Base-by-base conservation (phyloP, 1,284 basidiomycete genomes). In the Phlebopus sp. region DNA sequence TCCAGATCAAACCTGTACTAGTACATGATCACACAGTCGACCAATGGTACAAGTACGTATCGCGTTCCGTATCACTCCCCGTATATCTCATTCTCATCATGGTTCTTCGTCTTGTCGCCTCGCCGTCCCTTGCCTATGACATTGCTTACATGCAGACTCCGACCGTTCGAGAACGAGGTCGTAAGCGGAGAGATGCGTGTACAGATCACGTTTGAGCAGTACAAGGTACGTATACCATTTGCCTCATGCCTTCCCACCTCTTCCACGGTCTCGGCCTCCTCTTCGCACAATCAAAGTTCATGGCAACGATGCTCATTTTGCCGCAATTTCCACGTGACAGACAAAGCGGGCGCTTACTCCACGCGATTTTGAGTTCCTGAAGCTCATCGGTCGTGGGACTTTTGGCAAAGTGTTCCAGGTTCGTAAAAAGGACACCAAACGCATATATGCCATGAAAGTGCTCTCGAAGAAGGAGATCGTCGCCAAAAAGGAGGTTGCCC, bases 391-490 rank as follows among this genome's bases (percentile, higher is more conserved):
- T 40, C 86, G 93, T 44, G 97, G 97, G 5, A 99, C 97, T 0
- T 99, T 99, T 67, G 97, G 97, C n/a, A 89, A 92, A 43, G 96
- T 99, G 18, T 99, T 98, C 78, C 97, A 99, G 70, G 96, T 99
- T 34, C 90, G 96, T 52, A 99, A 99, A 73, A 86, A 80, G 67
- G 96, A 99, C 73, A 99, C 97, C 37, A 90, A 92, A 68, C 90
- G 97, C 44, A 99, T 99, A 73, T 99, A 98, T 73, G 97, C 97
- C 46, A 99, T 99, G 96, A 99, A 99, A 68, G 92, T 99, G 42
- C 80, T 99, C 30, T 95, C 91, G 32, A 99, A 99, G 76, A 94
- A 92, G 73, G 97, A 99, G 69, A 99, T 99, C 60, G 86, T 98
- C 49, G 92, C 92, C 39, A 99, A 98, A 78, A 99, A 99, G 72